Evolutionary conservation across 345 rosid species (phyloP).

Genomic region (Psidium guajava): DNA sequence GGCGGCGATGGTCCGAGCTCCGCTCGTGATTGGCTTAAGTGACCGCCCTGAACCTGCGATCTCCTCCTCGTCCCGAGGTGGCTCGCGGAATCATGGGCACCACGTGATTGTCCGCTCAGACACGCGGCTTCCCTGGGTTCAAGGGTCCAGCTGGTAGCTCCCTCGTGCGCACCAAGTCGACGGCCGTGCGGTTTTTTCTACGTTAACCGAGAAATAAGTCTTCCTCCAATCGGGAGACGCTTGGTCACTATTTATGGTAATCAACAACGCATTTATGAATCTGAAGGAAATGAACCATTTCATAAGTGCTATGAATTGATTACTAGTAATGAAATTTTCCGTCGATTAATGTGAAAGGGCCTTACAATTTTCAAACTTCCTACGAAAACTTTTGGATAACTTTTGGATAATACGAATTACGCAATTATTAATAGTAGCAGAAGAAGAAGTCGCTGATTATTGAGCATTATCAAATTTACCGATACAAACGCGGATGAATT

Average conservation of each 20-base stretch:
- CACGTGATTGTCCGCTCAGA: not conserved
- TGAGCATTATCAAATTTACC: not conserved
- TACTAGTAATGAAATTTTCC: not conserved
- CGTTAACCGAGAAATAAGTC: not conserved
- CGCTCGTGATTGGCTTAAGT: not conserved
- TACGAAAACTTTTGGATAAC: too few species aligned
- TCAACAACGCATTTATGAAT: not conserved
- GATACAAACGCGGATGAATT: rapidly evolving
- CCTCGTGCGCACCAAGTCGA: not conserved
- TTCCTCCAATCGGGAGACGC: not conserved
- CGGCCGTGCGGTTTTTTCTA: not conserved
- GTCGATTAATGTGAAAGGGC: not conserved
- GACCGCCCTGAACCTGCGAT: not conserved
- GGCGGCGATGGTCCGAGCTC: not conserved
- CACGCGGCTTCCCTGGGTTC: not conserved
- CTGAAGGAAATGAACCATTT: not conserved
- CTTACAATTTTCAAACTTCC: not conserved
- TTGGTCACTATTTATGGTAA: not conserved
- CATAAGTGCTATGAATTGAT: not conserved
- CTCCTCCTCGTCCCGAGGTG: not conserved
- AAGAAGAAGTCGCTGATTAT: rapidly evolving
- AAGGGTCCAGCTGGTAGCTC: not conserved
- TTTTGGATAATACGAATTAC: not conserved
- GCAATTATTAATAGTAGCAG: rapidly evolving
- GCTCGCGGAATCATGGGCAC: not conserved